Evolutionary conservation across 1,284 basidiomycete species (phyloP), one percentile per base, ranked within the genome.

Genomic region (Fomitiporia mediterranea): DNA sequence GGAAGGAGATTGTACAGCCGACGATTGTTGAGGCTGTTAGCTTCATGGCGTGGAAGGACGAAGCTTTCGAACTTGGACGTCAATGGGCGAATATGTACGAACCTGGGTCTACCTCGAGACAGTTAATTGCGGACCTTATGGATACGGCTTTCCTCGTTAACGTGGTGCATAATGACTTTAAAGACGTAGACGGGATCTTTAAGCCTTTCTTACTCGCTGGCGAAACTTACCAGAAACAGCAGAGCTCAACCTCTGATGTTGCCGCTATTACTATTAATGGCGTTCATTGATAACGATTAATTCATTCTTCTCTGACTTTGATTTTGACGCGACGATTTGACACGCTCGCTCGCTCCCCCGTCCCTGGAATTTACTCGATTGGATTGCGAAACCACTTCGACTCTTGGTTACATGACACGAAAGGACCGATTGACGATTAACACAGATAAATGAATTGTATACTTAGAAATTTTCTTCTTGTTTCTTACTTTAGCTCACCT

Each of bases 21-120:
- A 99, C 97, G 19, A 96, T 99, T 62, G 97, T 99, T 32, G 97
- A 99, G 70, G 89, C 91, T 28, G 86, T 94, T 61, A 96, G 93
- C 66, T 98, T 98, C 80, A 89, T 95, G 81, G 94, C 94, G 7
- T 97, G 94, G 94, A 97, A 96, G 83, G 96, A 99, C 66, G 97
- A 99, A 71, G 97, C 97, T 2, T 99, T 89, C 66, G 94, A 95
- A 68, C 85, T 99, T 46, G 97, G 96, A 52, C 76, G 79, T 43
- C 94, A 98, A 71, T 99, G 97, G 97, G 89, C 92, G 23, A 79
- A 85, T 63, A 73, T 97, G 55, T 99, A 98, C 69, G 91, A 94
- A 49, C 73, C 84, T 25, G 81, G 79, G 28, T 91, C 91, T 0
- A 76, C 82, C 2, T 84, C 91, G 19, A 83, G 88, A 55, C 81